Evolutionary conservation across 2,329 filamentous ascomycete species (phyloP).

Genomic region (Penicillium fuscoglaucum): DNA sequence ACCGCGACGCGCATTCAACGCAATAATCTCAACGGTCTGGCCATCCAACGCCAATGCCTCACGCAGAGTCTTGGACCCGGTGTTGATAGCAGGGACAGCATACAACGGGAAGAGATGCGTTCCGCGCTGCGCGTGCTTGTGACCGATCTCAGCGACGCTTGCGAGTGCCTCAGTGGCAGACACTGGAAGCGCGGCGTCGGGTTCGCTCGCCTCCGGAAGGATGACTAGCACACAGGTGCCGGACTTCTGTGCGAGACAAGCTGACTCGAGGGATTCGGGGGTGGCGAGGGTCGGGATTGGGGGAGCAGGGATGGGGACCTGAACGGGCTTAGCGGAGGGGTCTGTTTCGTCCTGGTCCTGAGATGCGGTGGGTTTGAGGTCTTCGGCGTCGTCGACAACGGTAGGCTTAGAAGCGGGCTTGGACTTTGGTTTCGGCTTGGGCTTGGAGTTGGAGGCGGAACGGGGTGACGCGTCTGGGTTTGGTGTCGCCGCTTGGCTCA

Average conservation of each 20-base stretch:
- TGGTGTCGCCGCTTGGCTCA: constrained; percentile 74
- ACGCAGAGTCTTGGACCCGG: constrained; percentile 57
- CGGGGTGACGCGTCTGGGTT: constrained; percentile 67
- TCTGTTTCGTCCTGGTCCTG: constrained; percentile 34
- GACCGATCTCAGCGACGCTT: constrained; percentile 69
- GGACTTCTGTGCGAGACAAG: constrained; percentile 74
- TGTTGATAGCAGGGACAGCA: constrained; percentile 65
- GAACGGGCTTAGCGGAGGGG: constrained; percentile 38
- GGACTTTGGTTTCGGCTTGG: constrained; percentile 44
- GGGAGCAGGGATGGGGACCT: constrained; percentile 57
- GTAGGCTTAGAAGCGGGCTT: constrained; percentile 51
- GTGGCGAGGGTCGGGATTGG: constrained; percentile 67
- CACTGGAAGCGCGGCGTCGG: constrained; percentile 49
- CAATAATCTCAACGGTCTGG: constrained; percentile 67
- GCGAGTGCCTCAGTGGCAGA: constrained; percentile 56
- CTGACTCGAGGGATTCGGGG: constrained; percentile 62
- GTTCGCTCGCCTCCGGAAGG: constrained; percentile 56
- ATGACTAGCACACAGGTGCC: constrained; percentile 81
- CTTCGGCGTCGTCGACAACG: constrained; percentile 43
- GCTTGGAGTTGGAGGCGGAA: constrained; percentile 35
- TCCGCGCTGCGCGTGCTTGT: constrained; percentile 68
- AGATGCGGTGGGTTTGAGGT: constrained; percentile 53
- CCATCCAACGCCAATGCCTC: constrained; percentile 62
- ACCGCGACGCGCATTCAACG: constrained; percentile 76
- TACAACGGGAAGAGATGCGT: constrained; percentile 81